Evolutionary conservation across 257 asterid species (phyloP).

Genomic region (Rauvolfia tetraphylla): DNA sequence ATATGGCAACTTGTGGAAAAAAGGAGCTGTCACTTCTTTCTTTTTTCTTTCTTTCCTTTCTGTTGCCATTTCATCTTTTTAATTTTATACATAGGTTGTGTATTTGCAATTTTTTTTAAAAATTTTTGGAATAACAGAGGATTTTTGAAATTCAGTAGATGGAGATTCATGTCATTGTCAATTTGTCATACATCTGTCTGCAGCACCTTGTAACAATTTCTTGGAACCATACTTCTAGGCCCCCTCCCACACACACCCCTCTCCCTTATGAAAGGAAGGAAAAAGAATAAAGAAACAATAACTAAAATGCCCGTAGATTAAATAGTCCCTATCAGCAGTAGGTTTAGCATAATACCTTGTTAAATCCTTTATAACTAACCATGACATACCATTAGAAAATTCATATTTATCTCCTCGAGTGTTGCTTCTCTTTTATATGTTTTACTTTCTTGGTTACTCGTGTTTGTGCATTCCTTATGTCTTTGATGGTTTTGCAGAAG

Average conservation of each 20-base stretch:
- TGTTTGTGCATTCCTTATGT: background rate
- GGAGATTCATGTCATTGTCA: background rate
- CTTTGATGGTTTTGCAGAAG: constrained; percentile 46
- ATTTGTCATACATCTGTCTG: background rate
- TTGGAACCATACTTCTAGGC: background rate
- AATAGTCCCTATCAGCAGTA: background rate
- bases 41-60: too few species aligned
- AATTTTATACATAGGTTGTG: background rate
- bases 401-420: background rate
- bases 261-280: background rate
- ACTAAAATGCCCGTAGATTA: background rate
- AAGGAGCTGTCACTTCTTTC: background rate
- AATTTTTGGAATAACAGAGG: background rate
- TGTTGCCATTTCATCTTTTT: background rate
- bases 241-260: background rate
- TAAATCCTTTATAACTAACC: background rate
- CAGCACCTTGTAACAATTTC: background rate
- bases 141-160: background rate
- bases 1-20: background rate
- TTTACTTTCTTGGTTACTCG: background rate
- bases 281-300: background rate
- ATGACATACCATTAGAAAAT: background rate
- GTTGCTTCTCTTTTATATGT: background rate
- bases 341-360: background rate
- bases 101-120: too few species aligned